Evolutionary conservation across 2,329 filamentous ascomycete species (phyloP).

Genomic region (Talaromyces sp.): DNA sequence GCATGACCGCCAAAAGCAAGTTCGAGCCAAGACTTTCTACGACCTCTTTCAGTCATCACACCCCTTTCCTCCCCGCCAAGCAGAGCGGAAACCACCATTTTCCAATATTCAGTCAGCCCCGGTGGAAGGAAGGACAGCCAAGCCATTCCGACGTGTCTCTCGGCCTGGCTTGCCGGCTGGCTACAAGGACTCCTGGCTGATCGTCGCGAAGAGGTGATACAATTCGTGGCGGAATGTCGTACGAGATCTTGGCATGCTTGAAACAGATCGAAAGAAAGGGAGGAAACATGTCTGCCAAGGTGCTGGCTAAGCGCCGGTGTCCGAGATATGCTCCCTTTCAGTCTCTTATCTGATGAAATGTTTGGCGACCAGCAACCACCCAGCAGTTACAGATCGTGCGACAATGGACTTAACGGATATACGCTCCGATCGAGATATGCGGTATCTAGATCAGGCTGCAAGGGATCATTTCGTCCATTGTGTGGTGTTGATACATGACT

Average conservation of each 20-base stretch:
- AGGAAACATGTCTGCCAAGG: background rate
- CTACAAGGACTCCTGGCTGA: background rate
- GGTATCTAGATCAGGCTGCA: background rate
- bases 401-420: background rate
- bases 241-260: conserved; percentile 8
- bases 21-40: background rate
- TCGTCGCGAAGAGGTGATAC: background rate
- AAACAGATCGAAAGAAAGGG: conserved; percentile 2
- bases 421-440: background rate
- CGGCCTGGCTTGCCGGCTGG: background rate
- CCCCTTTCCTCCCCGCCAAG: conserved; percentile 10
- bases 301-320: background rate
- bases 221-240: conserved; percentile 11
- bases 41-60: background rate
- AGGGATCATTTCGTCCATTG: background rate
- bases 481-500: background rate
- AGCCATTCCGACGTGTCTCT: conserved; percentile 10
- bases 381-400: background rate
- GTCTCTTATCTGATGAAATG: background rate
- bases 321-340: background rate
- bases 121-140: conserved; percentile 8
- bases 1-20: conserved; percentile 1
- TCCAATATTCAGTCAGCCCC: background rate
- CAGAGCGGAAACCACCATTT: background rate
- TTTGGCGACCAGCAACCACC: background rate